phyloP scores from a whole-genome alignment of 148 eudicot species.

The Chenopodium suecicum region DNA sequence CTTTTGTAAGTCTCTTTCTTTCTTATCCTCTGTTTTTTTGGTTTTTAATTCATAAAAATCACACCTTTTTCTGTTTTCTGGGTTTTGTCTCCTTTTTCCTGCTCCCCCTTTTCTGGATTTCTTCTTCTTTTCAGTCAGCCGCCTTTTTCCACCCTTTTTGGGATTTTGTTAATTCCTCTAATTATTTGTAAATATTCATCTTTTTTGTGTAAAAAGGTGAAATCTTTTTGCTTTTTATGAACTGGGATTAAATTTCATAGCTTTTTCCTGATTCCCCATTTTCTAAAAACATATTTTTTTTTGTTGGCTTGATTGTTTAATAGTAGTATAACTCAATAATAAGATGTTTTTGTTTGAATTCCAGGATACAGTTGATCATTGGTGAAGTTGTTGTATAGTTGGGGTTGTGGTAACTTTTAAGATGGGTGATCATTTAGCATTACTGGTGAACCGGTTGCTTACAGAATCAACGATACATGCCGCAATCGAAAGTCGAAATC shows the following conservation, averaged over 20 bases:
- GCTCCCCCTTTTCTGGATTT: slow-evolving; percentile 5
- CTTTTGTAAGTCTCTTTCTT: slow-evolving; percentile 49
- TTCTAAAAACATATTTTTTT: background rate
- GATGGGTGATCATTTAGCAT: slow-evolving; percentile 97
- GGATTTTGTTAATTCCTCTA: background rate
- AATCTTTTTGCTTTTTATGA: background rate
- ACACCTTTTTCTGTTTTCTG: slow-evolving; percentile 12
- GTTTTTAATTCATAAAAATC: slow-evolving; percentile 9
- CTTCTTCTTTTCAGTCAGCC: background rate
- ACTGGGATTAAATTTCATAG: background rate
- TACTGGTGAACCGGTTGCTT: slow-evolving; percentile 77
- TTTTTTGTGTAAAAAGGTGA: background rate
- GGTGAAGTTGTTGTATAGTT: background rate
- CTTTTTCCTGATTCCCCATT: background rate
- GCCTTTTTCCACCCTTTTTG: slow-evolving; percentile 11
- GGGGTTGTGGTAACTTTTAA: background rate
- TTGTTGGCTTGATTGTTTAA: background rate
- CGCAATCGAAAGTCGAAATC: slow-evolving; percentile 66
- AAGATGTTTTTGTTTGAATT: background rate
- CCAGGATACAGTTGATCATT: slow-evolving; percentile 5
- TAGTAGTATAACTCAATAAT: background rate
- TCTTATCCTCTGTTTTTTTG: background rate
- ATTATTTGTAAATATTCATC: background rate
- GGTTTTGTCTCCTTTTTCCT: background rate
- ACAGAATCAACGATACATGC: slow-evolving; percentile 92